A percentile compares a stretch with the other conserved stretches of the same genome.
phyloP scores from a whole-genome alignment of 306 rosid species.

The Amphicarpaea edgeworthii region DNA sequence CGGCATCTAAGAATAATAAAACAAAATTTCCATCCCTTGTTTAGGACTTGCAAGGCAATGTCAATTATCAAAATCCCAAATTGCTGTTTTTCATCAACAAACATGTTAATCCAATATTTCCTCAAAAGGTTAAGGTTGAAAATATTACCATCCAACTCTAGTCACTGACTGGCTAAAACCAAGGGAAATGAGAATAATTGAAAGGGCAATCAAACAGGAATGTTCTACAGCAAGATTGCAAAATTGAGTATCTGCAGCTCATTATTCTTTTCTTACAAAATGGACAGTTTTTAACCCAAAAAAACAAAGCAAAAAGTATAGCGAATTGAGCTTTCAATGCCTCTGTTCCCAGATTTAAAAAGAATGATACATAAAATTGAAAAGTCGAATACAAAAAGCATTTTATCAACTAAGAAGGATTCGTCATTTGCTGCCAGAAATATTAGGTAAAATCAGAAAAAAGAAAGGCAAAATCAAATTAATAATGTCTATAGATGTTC shows the following conservation, averaged over 20 bases:
- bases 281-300: no score
- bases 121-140: neutral
- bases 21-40: neutral
- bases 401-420: neutral
- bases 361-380: neutral
- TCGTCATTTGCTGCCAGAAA: neutral
- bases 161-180: neutral
- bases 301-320: no score
- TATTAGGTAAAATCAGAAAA: neutral
- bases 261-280: no score
- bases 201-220: neutral
- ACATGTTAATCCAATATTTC: conserved; percentile 5
- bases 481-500: neutral
- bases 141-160: conserved; percentile 9
- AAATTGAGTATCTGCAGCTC: no score
- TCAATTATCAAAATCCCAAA: neutral
- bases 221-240: no score
- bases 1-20: neutral
- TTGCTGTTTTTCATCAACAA: neutral
- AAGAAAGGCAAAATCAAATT: conserved; percentile 1
- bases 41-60: neutral
- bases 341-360: neutral
- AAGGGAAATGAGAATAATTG: neutral
- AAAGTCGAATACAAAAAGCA: conserved; percentile 24
- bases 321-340: conserved; percentile 21